Percentiles rank a stretch among this genome's conserved stretches.
Conservation (phyloP, 2,329 filamentous ascomycete genomes). For the Fusarium austroafricanum region DNA sequence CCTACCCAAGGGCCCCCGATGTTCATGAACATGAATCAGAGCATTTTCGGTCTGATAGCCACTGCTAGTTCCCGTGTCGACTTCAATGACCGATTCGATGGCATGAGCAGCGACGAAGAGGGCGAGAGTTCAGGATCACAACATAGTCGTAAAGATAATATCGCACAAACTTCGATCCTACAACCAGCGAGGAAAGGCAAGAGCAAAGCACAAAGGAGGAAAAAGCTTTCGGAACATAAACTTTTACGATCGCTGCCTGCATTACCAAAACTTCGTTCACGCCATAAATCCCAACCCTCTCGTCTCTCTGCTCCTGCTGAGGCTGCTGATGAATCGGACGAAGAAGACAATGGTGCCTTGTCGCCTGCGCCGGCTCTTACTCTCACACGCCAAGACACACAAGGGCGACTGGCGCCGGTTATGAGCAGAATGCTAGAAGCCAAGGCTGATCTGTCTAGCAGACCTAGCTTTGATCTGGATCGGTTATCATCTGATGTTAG, state of each 20-base stretch:
- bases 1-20: slow-evolving; percentile 60
- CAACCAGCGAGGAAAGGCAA: slow-evolving; percentile 49
- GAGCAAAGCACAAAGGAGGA: slow-evolving; percentile 60
- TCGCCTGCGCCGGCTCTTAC: slow-evolving; percentile 42
- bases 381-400: slow-evolving; percentile 49
- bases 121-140: slow-evolving; percentile 65
- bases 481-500: slow-evolving; percentile 56
- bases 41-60: slow-evolving; percentile 91
- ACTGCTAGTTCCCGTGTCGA: slow-evolving; percentile 86
- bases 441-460: slow-evolving; percentile 69
- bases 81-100: slow-evolving; percentile 84
- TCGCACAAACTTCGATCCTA: slow-evolving; percentile 58
- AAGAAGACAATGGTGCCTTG: slow-evolving; percentile 43
- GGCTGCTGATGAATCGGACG: slow-evolving; percentile 48
- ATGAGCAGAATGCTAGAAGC: slow-evolving; percentile 84
- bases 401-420: slow-evolving; percentile 71
- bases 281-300: slow-evolving; percentile 57
- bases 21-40: slow-evolving; percentile 88
- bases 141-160: slow-evolving; percentile 56
- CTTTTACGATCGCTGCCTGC: slow-evolving; percentile 74
- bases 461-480: slow-evolving; percentile 69
- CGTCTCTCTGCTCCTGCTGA: slow-evolving; percentile 53
- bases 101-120: slow-evolving; percentile 83
- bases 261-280: slow-evolving; percentile 61
- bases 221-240: slow-evolving; percentile 73